Conservation (phyloP, 192 early-diverging fungal genomes). For the Podila horticola region DNA sequence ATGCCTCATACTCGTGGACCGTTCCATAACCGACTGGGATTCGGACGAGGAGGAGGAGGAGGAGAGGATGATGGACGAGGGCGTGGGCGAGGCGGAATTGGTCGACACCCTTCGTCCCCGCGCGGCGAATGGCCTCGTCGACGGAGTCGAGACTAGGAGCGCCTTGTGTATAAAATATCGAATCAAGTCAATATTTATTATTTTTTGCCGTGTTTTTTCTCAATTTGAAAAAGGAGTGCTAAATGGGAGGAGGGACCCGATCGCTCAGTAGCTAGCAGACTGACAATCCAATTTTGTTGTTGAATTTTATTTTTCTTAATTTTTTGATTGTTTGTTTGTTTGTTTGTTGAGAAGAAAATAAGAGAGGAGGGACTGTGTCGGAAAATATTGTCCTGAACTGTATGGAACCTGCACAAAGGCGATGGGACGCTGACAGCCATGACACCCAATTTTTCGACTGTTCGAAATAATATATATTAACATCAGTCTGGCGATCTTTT, state of each 20-base stretch:
- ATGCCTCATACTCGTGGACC: constrained; percentile 32
- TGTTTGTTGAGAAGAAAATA: background rate
- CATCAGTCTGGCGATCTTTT: constrained; percentile 51
- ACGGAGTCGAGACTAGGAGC: constrained; percentile 22
- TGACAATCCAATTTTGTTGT: background rate
- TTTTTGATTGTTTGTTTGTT: no score
- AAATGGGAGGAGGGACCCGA: background rate
- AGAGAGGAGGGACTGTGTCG: constrained; percentile 22
- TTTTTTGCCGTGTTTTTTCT: background rate
- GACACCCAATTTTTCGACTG: constrained; percentile 53
- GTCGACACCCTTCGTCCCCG: constrained; percentile 9
- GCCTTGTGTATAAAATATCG: background rate
- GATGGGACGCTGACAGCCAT: constrained; percentile 28
- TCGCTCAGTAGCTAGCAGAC: background rate
- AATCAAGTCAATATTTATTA: background rate
- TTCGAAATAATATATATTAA: constrained; percentile 46
- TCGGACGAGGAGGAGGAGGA: constrained; percentile 18
- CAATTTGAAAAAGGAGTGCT: background rate
- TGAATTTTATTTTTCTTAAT: no score
- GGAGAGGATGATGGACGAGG: constrained; percentile 16
- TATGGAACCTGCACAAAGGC: constrained; percentile 48
- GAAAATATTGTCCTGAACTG: constrained; percentile 50
- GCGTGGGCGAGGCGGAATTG: background rate
- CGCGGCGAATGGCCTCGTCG: constrained; percentile 30
- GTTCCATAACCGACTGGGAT: constrained; percentile 14